These are phyloP conservation scores for Malassezia nana DNA, from an alignment of 1,284 basidiomycete species.

Conservation along the genomic window DNA sequence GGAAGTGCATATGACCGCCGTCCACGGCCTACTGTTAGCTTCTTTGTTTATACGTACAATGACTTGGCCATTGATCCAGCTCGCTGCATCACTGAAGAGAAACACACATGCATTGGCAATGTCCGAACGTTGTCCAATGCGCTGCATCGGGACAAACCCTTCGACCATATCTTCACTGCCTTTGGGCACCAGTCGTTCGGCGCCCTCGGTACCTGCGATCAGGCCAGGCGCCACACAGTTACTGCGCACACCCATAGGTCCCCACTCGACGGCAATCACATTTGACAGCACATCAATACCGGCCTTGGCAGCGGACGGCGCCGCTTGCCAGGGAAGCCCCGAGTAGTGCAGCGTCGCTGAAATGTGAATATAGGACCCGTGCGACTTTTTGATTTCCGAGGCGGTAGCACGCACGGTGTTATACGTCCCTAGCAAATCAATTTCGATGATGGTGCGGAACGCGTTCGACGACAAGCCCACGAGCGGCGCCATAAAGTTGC, in stretches of 20 bases:
- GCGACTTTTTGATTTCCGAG: constrained; percentile 30
- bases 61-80: constrained; percentile 61
- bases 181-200: constrained; percentile 60
- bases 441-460: constrained; percentile 85
- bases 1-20: constrained; percentile 21
- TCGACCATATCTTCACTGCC: constrained; percentile 41
- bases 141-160: constrained; percentile 35
- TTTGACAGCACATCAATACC: constrained; percentile 76
- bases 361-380: constrained; percentile 78
- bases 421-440: constrained; percentile 84
- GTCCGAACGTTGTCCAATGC: constrained; percentile 54
- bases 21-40: constrained; percentile 1
- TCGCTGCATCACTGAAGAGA: constrained; percentile 77
- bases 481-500: constrained; percentile 47
- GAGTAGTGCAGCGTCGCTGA: constrained; percentile 81
- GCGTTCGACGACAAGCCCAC: constrained; percentile 42
- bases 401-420: constrained; percentile 61
- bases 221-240: constrained; percentile 84
- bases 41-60: constrained; percentile 12
- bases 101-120: constrained; percentile 71
- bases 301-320: constrained; percentile 89
- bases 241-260: constrained; percentile 81
- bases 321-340: constrained; percentile 80
- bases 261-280: constrained; percentile 83
- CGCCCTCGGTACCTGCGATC: constrained; percentile 74